Base-by-base conservation (phyloP, 2,329 filamentous ascomycete species). In the Amauroascus niger region DNA sequence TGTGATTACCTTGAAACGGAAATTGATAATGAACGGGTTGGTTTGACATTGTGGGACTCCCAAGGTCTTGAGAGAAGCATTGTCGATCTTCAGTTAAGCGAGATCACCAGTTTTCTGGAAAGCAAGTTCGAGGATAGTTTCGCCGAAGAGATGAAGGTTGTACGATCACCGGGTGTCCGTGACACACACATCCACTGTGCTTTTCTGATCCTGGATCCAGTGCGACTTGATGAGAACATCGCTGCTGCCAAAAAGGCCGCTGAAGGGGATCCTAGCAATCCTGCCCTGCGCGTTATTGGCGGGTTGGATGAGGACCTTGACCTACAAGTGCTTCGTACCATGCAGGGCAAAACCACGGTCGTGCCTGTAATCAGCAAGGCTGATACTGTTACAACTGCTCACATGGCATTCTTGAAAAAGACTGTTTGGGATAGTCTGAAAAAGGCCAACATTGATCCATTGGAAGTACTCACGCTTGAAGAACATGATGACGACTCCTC, bases 41-140 rank as follows among this genome's bases (percentile, higher is more conserved):
- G 93, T 7, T 74, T 98, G 60, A 98, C 93, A 0, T 74, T 98
- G 30, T 98, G 93, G 93, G 93, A 98, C 68, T 97, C 93, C 0
- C 85, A 93, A 64, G 93, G 93, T 1, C 74, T 98, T 53, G 91
- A 98, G 71, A 95, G 91, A 78, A 93, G 88, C 63, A 81, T 97
- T 33, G 89, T 96, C 49, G 93, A 97, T 68, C 80, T 97, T 60
- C 93, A 98, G 71, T 76, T 98, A 60, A 83, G 90, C 57, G 88
- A 95, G 67, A 90, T 97, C 76, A 84, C 86, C 32, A 79, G 85
- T 7, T 98, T 98, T 73, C 76, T 98, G 56, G 93, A 98, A 75
- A 91, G 86, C 75, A 97, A 97, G 70, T 98, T 98, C 62, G 91
- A 98, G 69, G 93, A 98, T 65, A 97, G 93, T 0, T 95, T 98